Percentiles rank a stretch among this genome's conserved stretches.
Conservation (phyloP, 345 rosid species). For the Iberis pinnata region DNA sequence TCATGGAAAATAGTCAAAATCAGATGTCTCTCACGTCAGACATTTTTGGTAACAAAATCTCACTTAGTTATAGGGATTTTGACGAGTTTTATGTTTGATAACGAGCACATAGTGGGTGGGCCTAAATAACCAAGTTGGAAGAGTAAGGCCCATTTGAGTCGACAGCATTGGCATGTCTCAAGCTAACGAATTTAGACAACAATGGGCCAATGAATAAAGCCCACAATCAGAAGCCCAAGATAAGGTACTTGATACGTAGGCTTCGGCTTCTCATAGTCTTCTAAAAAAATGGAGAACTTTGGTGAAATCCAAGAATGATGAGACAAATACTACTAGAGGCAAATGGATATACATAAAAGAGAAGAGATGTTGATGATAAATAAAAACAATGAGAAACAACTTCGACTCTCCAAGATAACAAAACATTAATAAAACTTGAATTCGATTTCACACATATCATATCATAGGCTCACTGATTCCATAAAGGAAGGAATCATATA, state of each 20-base stretch:
- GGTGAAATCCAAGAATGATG: slow-evolving; percentile 32
- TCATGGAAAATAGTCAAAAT: slow-evolving; percentile 10
- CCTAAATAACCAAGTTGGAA: no score
- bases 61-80: no score
- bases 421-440: neutral
- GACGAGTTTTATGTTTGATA: no score
- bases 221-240: no score
- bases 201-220: slow-evolving; percentile 39
- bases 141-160: no score
- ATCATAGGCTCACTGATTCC: neutral
- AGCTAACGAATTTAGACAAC: no score
- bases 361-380: slow-evolving; percentile 69
- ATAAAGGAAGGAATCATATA: neutral
- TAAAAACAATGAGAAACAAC: slow-evolving; percentile 43
- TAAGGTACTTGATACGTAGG: no score
- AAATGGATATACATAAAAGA: no score
- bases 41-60: no score
- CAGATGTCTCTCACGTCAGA: neutral
- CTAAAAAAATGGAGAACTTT: slow-evolving; percentile 58
- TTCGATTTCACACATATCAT: slow-evolving; percentile 17
- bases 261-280: no score
- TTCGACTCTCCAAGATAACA: slow-evolving; percentile 27
- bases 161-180: no score
- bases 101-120: no score
- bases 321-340: slow-evolving; percentile 42